Percentiles rank a stretch among this genome's conserved stretches.
phyloP scores from a whole-genome alignment of 306 rosid genomes.

The Prunus davidiana region DNA sequence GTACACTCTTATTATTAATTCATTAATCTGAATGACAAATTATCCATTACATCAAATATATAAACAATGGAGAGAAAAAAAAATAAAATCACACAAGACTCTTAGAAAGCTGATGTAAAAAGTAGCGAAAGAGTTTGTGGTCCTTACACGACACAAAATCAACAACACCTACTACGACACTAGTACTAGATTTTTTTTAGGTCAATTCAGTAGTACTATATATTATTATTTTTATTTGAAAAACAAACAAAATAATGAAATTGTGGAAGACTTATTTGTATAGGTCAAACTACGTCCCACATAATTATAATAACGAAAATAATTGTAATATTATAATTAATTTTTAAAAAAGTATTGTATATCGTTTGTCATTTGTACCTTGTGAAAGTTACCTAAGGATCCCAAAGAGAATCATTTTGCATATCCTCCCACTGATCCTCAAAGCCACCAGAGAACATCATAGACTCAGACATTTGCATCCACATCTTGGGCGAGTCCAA shows the following conservation, averaged over 20 bases:
- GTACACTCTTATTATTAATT: background rate
- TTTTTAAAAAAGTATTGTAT: background rate
- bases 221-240: no score
- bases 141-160: background rate
- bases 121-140: conserved; percentile 16
- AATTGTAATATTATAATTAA: background rate
- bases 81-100: conserved; percentile 5
- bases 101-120: background rate
- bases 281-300: background rate
- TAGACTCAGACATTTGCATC: conserved; percentile 60
- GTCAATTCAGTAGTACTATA: no score
- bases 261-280: background rate
- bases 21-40: background rate
- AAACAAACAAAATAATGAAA: no score
- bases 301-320: background rate
- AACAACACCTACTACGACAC: conserved; percentile 2
- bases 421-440: conserved; percentile 43
- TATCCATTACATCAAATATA: conserved; percentile 4
- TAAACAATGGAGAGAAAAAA: background rate
- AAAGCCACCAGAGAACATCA: conserved; percentile 28
- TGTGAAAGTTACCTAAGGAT: conserved; percentile 34
- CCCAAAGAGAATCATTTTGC: conserved; percentile 40
- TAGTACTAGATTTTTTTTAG: background rate
- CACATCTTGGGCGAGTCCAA: conserved; percentile 88
- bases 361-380: background rate